These are phyloP conservation scores for Backusella psychrophila DNA, from an alignment of 192 early-diverging fungal species.

Conservation along the genomic window DNA sequence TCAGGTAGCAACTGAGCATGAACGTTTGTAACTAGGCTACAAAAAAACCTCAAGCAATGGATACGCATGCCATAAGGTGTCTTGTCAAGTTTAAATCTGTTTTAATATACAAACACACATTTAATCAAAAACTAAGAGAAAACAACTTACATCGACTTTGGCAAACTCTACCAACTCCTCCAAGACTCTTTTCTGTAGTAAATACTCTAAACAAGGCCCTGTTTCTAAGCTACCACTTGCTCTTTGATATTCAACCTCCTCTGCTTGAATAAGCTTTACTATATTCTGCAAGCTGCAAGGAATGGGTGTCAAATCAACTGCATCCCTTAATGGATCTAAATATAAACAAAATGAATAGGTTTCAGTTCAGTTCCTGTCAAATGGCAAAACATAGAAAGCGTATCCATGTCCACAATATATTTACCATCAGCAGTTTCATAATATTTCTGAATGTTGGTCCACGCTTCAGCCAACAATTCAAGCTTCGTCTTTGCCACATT, in stretches of 20 bases:
- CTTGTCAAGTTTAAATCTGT: conserved; percentile 2
- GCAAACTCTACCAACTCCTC: conserved; percentile 38
- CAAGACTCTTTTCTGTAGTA: conserved; percentile 32
- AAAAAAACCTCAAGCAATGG: conserved; percentile 37
- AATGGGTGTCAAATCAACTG: conserved; percentile 36
- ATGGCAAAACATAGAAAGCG: background rate
- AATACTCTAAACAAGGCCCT: conserved; percentile 34
- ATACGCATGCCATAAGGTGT: conserved; percentile 42
- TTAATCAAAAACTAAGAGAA: background rate
- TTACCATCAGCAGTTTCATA: conserved; percentile 37
- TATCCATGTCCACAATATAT: background rate
- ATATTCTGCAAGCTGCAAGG: conserved; percentile 31
- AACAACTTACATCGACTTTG: conserved; percentile 39
- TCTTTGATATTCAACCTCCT: conserved; percentile 35
- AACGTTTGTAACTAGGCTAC: conserved; percentile 34
- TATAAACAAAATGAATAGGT: background rate
- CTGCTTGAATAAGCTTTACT: conserved; percentile 36
- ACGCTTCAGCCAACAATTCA: conserved; percentile 30
- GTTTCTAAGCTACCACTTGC: conserved; percentile 31
- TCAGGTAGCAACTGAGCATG: conserved; percentile 41
- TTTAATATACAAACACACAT: background rate
- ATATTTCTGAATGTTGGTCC: conserved; percentile 34
- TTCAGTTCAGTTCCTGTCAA: background rate
- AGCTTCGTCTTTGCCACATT: conserved; percentile 36
- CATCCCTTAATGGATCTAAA: conserved; percentile 36